Conservation (phyloP, 1,284 basidiomycete genomes). For the Erythrobasidium hasegawianum region DNA sequence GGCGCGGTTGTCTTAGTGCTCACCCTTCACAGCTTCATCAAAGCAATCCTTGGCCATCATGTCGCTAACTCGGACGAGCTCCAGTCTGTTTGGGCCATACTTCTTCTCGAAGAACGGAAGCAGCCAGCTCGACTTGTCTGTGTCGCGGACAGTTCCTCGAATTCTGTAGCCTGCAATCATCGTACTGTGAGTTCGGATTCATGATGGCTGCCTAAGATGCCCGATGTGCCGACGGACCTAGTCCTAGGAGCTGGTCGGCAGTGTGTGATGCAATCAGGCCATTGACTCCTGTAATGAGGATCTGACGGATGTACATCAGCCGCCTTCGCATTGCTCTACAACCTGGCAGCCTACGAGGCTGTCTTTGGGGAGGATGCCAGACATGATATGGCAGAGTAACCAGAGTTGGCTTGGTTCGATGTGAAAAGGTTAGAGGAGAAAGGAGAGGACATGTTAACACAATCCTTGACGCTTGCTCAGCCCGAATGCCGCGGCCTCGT, state of each 20-base stretch:
- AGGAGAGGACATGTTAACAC: no score
- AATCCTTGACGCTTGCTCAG: no score
- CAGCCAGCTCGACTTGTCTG: constrained; percentile 9
- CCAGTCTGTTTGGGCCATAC: constrained; percentile 10
- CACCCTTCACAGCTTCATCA: constrained; percentile 15
- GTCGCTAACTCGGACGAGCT: constrained; percentile 12
- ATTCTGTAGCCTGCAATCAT: constrained; percentile 23
- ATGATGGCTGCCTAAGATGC: no score
- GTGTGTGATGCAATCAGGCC: constrained; percentile 35
- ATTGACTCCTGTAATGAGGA: constrained; percentile 23
- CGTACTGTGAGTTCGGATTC: no score
- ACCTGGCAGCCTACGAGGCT: background rate
- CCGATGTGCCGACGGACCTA: constrained; percentile 1
- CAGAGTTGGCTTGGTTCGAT: no score
- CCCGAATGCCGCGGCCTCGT: no score
- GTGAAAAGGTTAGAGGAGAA: background rate
- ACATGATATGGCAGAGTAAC: background rate
- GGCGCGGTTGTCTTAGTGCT: background rate
- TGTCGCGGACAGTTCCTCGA: constrained; percentile 24
- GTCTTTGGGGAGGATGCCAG: background rate
- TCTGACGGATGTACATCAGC: no score
- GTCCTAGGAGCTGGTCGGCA: constrained; percentile 23
- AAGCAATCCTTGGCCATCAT: background rate
- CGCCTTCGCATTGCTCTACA: no score
- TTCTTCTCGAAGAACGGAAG: constrained; percentile 19